Evolutionary conservation across 305 asterid species (phyloP).

Genomic region (Fraxinus latifolia): DNA sequence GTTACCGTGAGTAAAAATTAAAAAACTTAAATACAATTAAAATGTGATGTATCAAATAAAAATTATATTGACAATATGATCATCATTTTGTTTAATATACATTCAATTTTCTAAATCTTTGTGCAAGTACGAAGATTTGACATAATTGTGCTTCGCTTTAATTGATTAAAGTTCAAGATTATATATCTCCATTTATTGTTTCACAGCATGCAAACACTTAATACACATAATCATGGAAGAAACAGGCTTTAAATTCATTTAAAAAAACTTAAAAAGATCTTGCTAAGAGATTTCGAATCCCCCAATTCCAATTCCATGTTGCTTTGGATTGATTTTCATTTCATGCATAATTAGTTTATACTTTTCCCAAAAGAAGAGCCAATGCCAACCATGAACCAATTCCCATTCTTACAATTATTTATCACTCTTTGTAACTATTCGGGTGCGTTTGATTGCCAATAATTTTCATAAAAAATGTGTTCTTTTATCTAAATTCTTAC

Average conservation of each 20-base stretch:
- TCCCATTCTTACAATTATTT: slow-evolving; percentile 26
- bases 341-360: not conserved
- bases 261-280: slow-evolving; percentile 28
- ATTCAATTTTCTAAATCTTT: slow-evolving; percentile 30
- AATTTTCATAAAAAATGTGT: no score
- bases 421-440: not conserved
- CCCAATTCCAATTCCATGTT: slow-evolving; percentile 38
- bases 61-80: no score
- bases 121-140: slow-evolving; percentile 25
- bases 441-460: no score
- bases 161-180: slow-evolving; percentile 39
- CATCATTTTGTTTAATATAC: not conserved
- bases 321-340: slow-evolving; percentile 33
- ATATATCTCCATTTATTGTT: slow-evolving; percentile 27
- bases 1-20: no score
- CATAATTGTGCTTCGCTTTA: slow-evolving; percentile 46
- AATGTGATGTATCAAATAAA: no score
- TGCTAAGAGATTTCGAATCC: slow-evolving; percentile 36
- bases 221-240: slow-evolving; percentile 32
- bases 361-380: slow-evolving; percentile 40
- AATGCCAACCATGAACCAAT: slow-evolving; percentile 51
- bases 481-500: no score
- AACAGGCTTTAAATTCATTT: slow-evolving; percentile 31
- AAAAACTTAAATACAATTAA: no score
- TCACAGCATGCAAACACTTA: slow-evolving; percentile 17